Evolutionary conservation across 371 early-diverging fungal genomes (phyloP), one percentile per base, ranked within the genome.

Genomic region (Mortierella sp.): DNA sequence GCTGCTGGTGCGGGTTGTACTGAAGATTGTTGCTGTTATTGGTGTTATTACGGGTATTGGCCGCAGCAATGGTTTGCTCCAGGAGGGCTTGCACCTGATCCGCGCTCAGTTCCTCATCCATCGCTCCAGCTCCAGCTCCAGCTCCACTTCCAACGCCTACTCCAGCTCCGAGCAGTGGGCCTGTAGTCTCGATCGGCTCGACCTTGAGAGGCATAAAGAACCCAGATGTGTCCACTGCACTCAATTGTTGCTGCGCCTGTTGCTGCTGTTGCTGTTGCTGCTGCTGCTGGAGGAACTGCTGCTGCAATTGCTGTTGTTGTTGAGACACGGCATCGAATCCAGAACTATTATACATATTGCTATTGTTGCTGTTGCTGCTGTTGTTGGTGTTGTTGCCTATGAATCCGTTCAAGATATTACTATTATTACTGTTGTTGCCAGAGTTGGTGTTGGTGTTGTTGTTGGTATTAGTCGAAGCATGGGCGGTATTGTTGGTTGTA

Each of bases 1-100:
- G 63, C 43, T 40, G 66, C 26, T 66, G 65, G 8, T 73, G 64
- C 26, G 58, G 70, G 19, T 69, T 43, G 9, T 31, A n/a, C 29
- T 68, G 48, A 44, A 64, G 53, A 47, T 58, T 66, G 40, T 58
- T 31, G 40, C 26, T 63, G 43, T 26, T 26, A 26, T 66, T 69
- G 24, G 39, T 47, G 26, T 37, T 45, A 40, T 34, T 68, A 73
- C 71, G 71, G 65, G 69, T 70, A 73, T 61, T 73, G 14, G 81
- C 81, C 7, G 82, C 74, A 13, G 78, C 78, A 4, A 82, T 45
- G 6, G 83, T 82, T 47, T 82, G 83, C 26, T 82, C 83, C 52
- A 82, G 43, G 26, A 82, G 70, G 3, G 83, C 83, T 37, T 82
- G 83, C 26, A 82, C 83, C 43, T 82, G 83, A 55, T 82, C 83